phyloP scores from a whole-genome alignment of 306 rosid genomes.

The Fagus crenata region DNA sequence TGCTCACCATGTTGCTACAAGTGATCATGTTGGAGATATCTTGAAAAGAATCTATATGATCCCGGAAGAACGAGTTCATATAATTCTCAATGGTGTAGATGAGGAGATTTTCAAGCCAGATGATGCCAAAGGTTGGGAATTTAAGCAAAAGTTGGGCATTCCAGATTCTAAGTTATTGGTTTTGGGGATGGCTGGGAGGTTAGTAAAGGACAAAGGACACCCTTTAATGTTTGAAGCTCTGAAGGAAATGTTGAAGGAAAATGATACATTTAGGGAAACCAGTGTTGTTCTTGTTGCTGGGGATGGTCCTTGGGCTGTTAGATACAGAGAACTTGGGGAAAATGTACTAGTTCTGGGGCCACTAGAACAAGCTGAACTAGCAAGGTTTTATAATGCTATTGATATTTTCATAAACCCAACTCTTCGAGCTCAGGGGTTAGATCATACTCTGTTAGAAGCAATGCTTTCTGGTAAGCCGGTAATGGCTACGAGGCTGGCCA shows the following conservation, averaged over 20 bases:
- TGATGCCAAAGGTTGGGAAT: slow-evolving; percentile 37
- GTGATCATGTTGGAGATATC: slow-evolving; percentile 75
- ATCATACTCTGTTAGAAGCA: slow-evolving; percentile 66
- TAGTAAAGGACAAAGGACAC: slow-evolving; percentile 77
- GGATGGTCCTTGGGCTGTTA: slow-evolving; percentile 77
- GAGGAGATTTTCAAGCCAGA: slow-evolving; percentile 59
- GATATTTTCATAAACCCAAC: slow-evolving; percentile 59
- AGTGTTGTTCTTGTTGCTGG: slow-evolving; percentile 62
- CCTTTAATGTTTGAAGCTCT: slow-evolving; percentile 67
- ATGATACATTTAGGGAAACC: slow-evolving; percentile 38
- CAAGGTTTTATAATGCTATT: slow-evolving; percentile 58
- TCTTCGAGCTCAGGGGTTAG: slow-evolving; percentile 57
- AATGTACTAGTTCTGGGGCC: slow-evolving; percentile 59
- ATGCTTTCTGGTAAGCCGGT: slow-evolving; percentile 62
- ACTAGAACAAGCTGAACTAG: slow-evolving; percentile 55
- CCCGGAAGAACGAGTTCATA: slow-evolving; percentile 63
- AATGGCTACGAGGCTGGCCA: slow-evolving; percentile 68
- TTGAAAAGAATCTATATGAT: slow-evolving; percentile 68
- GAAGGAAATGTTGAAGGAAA: slow-evolving; percentile 49
- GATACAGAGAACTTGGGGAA: slow-evolving; percentile 55
- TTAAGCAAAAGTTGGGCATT: slow-evolving; percentile 42
- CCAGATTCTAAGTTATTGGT: slow-evolving; percentile 45
- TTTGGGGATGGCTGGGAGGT: slow-evolving; percentile 70
- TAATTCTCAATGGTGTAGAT: slow-evolving; percentile 74
- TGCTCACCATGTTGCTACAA: slow-evolving; percentile 71